phyloP scores from a whole-genome alignment of 1,139 yeast genomes.

The Yamadazyma sp. region DNA sequence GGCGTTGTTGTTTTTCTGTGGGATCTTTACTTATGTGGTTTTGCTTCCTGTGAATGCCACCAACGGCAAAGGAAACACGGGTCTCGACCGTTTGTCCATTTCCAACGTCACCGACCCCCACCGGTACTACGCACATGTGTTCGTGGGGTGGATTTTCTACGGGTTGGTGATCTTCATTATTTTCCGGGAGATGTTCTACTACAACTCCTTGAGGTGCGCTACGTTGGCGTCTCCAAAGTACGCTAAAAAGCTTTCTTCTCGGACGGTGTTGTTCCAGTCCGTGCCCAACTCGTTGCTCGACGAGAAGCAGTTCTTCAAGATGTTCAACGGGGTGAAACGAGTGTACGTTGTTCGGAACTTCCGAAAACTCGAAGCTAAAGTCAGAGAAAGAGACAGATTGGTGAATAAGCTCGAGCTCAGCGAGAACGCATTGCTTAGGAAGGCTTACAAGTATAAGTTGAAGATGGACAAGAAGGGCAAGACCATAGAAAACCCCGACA shows the following conservation, averaged over 20 bases:
- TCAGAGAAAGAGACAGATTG: constrained; percentile 61
- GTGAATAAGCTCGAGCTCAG: constrained; percentile 70
- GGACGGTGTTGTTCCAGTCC: constrained; percentile 77
- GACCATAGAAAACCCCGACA: constrained; percentile 46
- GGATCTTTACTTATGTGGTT: constrained; percentile 50
- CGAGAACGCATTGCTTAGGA: constrained; percentile 57
- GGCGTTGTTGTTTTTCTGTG: constrained; percentile 40
- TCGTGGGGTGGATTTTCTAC: constrained; percentile 77
- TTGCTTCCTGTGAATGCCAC: constrained; percentile 67
- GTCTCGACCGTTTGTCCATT: constrained; percentile 77
- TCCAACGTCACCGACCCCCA: constrained; percentile 59
- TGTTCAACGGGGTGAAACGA: constrained; percentile 70
- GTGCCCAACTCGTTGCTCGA: constrained; percentile 71
- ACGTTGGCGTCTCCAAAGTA: constrained; percentile 79
- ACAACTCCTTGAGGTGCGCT: constrained; percentile 77
- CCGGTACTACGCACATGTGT: constrained; percentile 83
- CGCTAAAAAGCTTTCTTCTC: constrained; percentile 68
- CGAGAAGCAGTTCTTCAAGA: constrained; percentile 58
- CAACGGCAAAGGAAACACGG: constrained; percentile 52
- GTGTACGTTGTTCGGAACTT: constrained; percentile 76
- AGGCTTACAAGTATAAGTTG: constrained; percentile 59
- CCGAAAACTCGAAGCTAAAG: constrained; percentile 55
- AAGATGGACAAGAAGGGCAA: constrained; percentile 66
- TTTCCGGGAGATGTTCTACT: constrained; percentile 81
- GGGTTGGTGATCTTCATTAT: constrained; percentile 68